Base-by-base conservation (phyloP, 371 early-diverging fungal genomes). In the Mortierella sp. region DNA sequence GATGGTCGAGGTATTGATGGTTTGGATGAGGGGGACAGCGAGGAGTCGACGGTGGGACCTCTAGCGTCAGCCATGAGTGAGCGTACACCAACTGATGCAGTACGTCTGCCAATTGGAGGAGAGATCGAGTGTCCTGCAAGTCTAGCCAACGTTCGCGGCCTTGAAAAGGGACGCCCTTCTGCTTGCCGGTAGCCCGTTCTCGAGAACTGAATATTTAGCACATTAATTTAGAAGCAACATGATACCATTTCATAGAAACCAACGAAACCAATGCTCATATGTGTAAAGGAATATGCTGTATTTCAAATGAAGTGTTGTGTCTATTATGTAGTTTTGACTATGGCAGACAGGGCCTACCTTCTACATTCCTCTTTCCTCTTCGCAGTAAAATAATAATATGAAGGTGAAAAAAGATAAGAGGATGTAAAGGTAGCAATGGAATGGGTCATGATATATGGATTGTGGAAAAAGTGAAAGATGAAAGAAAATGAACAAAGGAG, bases 331-430 rank as follows among this genome's bases (percentile, higher is more conserved):
- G n/a, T 58, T 31, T 16, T 26, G 55, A 14, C 13, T 58, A 16
- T 13, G 34, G 34, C 22, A 58, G 58, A 58, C 58, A 58, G 58
- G 58, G 34, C 16, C 58, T 58, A 58, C 34, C 34, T 58, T 53
- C 55, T 53, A n/a, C n/a, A n/a, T n/a, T n/a, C n/a, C n/a, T n/a
- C n/a, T 8, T 53, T 53, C 13, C 31, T 13, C 31, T 29, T 2
- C 48, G 19, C n/a, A 19, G 61, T 31, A 6, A 37, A 22, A 34
- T 8, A 37, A 61, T 34, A 34, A 61, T 61, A 39, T 16, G 16
- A 14, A 31, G 7, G 19, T 31, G 4, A 22, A 22, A 16, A n/a
- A n/a, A n/a, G n/a, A 9, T 61, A 19, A 16, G 61, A 37, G 61
- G 37, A 37, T n/a, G n/a, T 61, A 61, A 61, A 39, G 34, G 61